Evolutionary conservation across 2,329 filamentous ascomycete species (phyloP), one percentile per base, ranked within the genome.

Genomic region (Alternaria consortialis): DNA sequence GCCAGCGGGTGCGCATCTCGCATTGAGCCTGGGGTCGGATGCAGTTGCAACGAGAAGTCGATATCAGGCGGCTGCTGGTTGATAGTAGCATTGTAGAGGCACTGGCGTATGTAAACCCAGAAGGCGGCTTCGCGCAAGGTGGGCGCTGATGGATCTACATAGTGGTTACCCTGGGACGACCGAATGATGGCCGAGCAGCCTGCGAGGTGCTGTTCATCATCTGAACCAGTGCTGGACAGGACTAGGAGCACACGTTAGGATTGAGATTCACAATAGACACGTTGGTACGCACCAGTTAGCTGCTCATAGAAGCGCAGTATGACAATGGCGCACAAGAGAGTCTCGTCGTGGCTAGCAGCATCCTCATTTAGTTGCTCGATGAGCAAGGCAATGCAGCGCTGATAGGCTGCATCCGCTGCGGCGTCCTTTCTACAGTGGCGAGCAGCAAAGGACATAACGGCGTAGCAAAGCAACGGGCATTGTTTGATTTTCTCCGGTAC

Each of bases 21-120:
- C 63, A 70, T 67, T 0, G 69, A 63, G 3, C 50, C 31, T 27
- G 74, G 69, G 0, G 54, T 53, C 5, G 73, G 73, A 27, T 70
- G 63, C 17, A 76, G 44, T 42, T 67, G 62, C 8, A 76, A 46
- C 5, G 65, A 68, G 32, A 74, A 72, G 44, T 75, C 73, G 17
- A 76, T 58, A 27, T 75, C 67, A 2, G 64, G 74, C 5, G 71
- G 65, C 39, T 72, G 69, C 55, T 75, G 73, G 36, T 75, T 72
- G 20, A 75, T 70, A 7, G 71, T 74, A 9, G 73, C 69, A 23
- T 66, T 76, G 51, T 74, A 75, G 7, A 76, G 65, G 43, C 71
- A 75, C 48, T 76, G 74, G 11, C 73, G 68, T 20, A 76, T 71
- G 43, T 75, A 74, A 5, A 76, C 69, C 73, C 71, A 75, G 47